Percentiles rank a stretch among this genome's conserved stretches.
phyloP scores from a whole-genome alignment of 2,329 filamentous ascomycete genomes.

The Scleromitrula shiraiana region DNA sequence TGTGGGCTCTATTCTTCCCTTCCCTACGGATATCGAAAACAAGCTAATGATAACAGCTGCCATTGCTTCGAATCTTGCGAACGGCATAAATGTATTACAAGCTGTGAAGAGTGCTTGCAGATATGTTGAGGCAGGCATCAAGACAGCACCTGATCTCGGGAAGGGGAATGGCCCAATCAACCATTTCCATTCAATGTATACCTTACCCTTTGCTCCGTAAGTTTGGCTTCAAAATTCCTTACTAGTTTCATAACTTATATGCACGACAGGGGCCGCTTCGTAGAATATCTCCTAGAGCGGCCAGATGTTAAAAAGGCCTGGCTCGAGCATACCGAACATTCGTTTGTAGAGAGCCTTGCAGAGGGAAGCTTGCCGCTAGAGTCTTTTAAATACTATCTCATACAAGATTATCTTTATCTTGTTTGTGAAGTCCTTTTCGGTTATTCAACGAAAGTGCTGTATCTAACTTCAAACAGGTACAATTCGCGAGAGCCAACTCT shows the following conservation, averaged over 20 bases:
- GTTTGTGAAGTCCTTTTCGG: conserved; percentile 39
- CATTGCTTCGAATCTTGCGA: conserved; percentile 65
- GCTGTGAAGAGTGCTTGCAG: conserved; percentile 61
- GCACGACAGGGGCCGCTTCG: conserved; percentile 56
- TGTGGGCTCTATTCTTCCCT: conserved; percentile 47
- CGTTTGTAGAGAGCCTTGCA: conserved; percentile 72
- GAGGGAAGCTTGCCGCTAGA: conserved; percentile 65
- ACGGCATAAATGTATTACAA: conserved; percentile 44
- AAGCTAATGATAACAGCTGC: conserved; percentile 41
- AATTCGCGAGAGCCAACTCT: conserved; percentile 82
- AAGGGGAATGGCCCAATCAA: conserved; percentile 66
- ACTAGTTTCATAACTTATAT: not conserved
- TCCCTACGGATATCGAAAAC: not conserved
- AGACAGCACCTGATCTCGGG: conserved; percentile 37
- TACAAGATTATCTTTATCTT: conserved; percentile 88
- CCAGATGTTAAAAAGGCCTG: conserved; percentile 68
- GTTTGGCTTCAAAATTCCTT: conserved; percentile 4
- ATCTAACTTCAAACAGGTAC: conserved; percentile 45
- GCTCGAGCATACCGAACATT: conserved; percentile 70
- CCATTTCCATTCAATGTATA: conserved; percentile 67
- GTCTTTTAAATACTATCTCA: conserved; percentile 79
- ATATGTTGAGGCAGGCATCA: conserved; percentile 67
- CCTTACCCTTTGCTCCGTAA: conserved; percentile 56
- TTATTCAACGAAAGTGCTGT: not conserved
- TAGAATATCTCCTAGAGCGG: conserved; percentile 73